Evolutionary conservation across 2,329 filamentous ascomycete species (phyloP).

Genomic region (Neofusicoccum parvum): DNA sequence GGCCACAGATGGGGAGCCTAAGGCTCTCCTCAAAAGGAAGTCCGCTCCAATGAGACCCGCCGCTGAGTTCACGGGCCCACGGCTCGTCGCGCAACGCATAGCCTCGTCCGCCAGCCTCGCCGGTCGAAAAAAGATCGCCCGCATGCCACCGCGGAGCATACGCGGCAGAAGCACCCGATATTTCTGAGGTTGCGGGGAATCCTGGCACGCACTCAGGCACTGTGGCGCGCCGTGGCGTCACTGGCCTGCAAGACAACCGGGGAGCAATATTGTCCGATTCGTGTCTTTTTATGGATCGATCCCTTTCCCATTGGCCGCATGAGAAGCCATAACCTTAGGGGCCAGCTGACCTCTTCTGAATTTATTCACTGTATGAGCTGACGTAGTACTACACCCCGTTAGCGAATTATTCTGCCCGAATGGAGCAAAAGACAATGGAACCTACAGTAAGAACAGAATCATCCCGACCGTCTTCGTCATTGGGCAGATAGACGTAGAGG

Average conservation of each 20-base stretch:
- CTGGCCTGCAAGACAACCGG: constrained; percentile 1
- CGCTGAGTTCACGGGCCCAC: background rate
- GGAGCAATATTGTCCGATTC: constrained; percentile 17
- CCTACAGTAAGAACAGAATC: constrained; percentile 75
- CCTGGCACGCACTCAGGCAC: constrained; percentile 9
- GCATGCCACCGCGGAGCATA: background rate
- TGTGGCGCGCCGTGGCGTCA: constrained; percentile 1
- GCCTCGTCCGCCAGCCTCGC: background rate
- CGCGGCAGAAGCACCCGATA: background rate
- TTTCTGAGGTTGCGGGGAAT: constrained; percentile 11
- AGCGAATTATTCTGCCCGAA: background rate
- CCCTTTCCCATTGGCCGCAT: background rate
- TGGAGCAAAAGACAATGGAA: constrained; percentile 1
- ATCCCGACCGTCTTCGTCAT: constrained; percentile 68
- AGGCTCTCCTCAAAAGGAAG: background rate
- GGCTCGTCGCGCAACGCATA: background rate
- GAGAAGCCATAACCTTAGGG: background rate
- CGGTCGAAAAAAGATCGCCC: background rate
- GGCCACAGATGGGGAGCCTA: background rate
- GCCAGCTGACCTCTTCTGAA: constrained; percentile 8
- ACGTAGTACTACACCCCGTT: constrained; percentile 56
- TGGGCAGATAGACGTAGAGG: constrained; percentile 77
- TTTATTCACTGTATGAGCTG: constrained; percentile 54
- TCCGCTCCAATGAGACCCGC: background rate
- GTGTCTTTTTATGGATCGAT: constrained; percentile 15